A percentile compares a stretch with the other conserved stretches of the same genome.
Conservation (phyloP, 192 early-diverging fungal species). For the Chytriomyces confervae region DNA sequence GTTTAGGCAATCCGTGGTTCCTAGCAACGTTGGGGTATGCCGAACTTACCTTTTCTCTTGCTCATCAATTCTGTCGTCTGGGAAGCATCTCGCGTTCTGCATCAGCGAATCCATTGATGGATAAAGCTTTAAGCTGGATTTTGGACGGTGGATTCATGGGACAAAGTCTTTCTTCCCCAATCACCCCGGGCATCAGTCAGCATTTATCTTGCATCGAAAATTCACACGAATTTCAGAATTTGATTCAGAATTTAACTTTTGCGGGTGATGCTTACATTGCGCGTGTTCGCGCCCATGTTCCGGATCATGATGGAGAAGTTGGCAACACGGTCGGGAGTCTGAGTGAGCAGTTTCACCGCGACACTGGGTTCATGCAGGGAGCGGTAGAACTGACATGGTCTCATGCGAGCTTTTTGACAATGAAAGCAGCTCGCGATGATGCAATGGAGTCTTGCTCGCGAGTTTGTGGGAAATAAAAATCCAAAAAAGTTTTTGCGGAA, state of each 20-base stretch:
- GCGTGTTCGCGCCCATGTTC: conserved; percentile 60
- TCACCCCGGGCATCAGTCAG: background rate
- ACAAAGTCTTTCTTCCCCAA: background rate
- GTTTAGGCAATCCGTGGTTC: conserved; percentile 78
- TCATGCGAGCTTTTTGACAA: conserved; percentile 62
- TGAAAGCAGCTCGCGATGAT: background rate
- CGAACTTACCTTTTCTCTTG: conserved; percentile 56
- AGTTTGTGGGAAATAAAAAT: background rate
- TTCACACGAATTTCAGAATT: conserved; percentile 37
- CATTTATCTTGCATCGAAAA: background rate
- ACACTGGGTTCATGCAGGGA: conserved; percentile 62
- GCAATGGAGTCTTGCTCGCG: background rate
- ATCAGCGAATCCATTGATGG: background rate
- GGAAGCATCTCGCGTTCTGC: background rate
- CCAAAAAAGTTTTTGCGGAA: background rate
- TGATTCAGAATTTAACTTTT: conserved; percentile 38
- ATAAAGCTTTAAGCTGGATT: background rate
- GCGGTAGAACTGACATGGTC: conserved; percentile 77
- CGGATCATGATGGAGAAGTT: conserved; percentile 5
- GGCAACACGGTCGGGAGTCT: conserved; percentile 51
- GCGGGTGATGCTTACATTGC: conserved; percentile 65
- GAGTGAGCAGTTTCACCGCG: conserved; percentile 68
- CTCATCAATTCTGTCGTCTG: background rate
- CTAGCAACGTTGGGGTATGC: conserved; percentile 64
- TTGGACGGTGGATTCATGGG: conserved; percentile 5